phyloP scores from a whole-genome alignment of 371 early-diverging fungal genomes.

The Lichtheimia hyalospora region DNA sequence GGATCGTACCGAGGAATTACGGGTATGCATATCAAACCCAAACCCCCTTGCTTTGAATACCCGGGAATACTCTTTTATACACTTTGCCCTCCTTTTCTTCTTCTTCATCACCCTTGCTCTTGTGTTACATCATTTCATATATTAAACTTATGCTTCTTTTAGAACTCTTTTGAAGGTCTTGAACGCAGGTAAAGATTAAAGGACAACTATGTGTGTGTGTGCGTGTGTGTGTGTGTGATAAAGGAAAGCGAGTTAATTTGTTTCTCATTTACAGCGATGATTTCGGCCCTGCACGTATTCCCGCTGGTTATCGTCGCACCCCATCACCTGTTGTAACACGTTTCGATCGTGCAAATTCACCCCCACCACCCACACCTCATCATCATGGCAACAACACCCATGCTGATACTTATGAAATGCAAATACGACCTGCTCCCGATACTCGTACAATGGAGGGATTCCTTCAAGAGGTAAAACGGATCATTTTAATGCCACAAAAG shows the following conservation, averaged over 20 bases:
- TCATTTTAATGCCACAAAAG: no score
- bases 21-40: constrained; percentile 11
- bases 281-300: constrained; percentile 30
- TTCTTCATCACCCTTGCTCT: background rate
- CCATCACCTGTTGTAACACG: constrained; percentile 7
- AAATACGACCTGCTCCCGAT: constrained; percentile 10
- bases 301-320: constrained; percentile 20
- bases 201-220: background rate
- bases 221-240: no score
- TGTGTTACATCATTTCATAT: constrained; percentile 6
- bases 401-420: constrained; percentile 19
- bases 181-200: constrained; percentile 15
- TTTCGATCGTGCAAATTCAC: constrained; percentile 3
- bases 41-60: no score
- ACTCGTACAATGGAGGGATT: constrained; percentile 30
- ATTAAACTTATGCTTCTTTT: constrained; percentile 1
- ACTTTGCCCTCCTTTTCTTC: no score
- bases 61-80: no score
- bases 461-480: constrained; percentile 35
- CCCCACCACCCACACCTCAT: constrained; percentile 13
- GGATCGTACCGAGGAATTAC: constrained; percentile 22
- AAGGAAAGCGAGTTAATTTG: no score
- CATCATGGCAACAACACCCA: constrained; percentile 4
- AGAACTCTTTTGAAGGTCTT: constrained; percentile 14
- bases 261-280: constrained; percentile 17